Conservation (phyloP, 129 eudicot species). For the Heracleum sosnowskyi region DNA sequence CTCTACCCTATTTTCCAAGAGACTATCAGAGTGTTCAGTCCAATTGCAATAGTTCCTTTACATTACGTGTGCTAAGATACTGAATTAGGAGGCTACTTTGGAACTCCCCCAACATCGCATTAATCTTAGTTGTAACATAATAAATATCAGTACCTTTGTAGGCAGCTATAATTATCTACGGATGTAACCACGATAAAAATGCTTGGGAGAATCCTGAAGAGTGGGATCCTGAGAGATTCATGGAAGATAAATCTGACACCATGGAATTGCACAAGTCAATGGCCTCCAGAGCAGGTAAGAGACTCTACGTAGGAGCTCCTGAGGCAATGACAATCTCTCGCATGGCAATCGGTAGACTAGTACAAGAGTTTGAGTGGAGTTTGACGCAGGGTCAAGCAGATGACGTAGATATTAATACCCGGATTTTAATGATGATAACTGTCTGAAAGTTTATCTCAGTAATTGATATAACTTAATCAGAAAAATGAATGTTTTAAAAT, state of each 20-base stretch:
- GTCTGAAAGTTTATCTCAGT: too few relatives aligned
- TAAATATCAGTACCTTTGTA: background rate
- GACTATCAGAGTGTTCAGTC: constrained; percentile 46
- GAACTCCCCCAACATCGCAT: constrained; percentile 13
- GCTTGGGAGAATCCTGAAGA: constrained; percentile 48
- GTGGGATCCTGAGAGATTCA: constrained; percentile 51
- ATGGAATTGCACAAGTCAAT: constrained; percentile 34
- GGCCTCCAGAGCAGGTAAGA: constrained; percentile 61
- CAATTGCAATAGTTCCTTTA: constrained; percentile 39
- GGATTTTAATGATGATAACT: too few relatives aligned
- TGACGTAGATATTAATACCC: constrained; percentile 3
- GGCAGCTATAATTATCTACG: constrained; percentile 40
- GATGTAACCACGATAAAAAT: constrained; percentile 49
- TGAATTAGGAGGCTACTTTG: constrained; percentile 42
- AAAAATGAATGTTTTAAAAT: too few relatives aligned
- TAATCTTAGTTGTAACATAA: background rate
- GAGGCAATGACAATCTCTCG: constrained; percentile 55
- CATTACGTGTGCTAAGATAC: constrained; percentile 43
- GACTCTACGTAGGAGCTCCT: constrained; percentile 54
- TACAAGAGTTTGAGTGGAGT: constrained; percentile 61
- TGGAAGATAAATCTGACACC: constrained; percentile 14
- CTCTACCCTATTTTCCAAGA: constrained; percentile 47
- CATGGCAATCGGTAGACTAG: constrained; percentile 33
- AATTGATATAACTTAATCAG: too few relatives aligned
- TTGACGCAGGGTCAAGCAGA: constrained; percentile 33